phyloP scores from a whole-genome alignment of 1,284 basidiomycete genomes.

The Ustilago sp. region DNA sequence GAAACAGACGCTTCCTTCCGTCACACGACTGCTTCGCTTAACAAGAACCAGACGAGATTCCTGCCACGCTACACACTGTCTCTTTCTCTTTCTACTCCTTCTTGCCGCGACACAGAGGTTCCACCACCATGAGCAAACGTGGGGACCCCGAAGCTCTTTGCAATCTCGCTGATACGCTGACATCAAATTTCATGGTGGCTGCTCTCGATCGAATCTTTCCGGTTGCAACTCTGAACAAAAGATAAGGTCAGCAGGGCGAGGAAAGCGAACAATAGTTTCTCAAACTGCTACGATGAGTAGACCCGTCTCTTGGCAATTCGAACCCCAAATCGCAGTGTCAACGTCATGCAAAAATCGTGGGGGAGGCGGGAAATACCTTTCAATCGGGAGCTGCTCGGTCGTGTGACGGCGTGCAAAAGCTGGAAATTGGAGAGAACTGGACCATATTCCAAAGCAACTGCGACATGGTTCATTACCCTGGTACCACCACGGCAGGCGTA shows the following conservation, averaged over 20 bases:
- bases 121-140: neutral
- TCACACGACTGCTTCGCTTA: slow-evolving; percentile 4
- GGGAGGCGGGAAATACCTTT: too few species aligned
- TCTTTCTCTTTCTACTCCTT: neutral
- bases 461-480: neutral
- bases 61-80: neutral
- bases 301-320: slow-evolving; percentile 1
- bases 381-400: slow-evolving; percentile 18
- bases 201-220: neutral
- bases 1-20: neutral
- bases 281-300: neutral
- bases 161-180: neutral
- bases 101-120: slow-evolving; percentile 1
- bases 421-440: neutral
- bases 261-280: neutral
- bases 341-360: neutral
- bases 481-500: neutral
- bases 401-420: slow-evolving; percentile 14
- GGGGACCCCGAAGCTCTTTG: slow-evolving; percentile 2
- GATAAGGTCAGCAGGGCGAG: slow-evolving; percentile 1
- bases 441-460: neutral
- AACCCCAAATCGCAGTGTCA: neutral
- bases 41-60: slow-evolving; percentile 1
- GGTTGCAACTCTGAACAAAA: neutral
- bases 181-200: neutral